These are phyloP conservation scores for Akebia trifoliata DNA, from an alignment of 164 flowering plant species.

Conservation along the genomic window DNA sequence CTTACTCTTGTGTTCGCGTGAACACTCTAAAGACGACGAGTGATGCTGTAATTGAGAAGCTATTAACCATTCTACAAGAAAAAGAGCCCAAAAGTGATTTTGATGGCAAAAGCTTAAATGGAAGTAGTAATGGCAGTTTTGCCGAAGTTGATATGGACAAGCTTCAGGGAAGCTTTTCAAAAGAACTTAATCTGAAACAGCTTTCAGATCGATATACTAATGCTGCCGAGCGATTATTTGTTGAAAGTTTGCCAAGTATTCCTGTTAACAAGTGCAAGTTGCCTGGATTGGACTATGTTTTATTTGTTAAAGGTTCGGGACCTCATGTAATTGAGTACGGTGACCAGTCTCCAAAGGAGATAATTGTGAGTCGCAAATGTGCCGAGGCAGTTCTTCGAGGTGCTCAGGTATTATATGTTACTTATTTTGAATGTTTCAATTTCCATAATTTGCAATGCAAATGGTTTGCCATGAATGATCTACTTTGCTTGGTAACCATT, in stretches of 20 bases:
- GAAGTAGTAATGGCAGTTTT: constrained; percentile 5
- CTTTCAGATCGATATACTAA: constrained; percentile 4
- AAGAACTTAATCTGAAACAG: constrained; percentile 8
- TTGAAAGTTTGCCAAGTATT: constrained; percentile 11
- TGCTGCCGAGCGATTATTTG: constrained; percentile 9
- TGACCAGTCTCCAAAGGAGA: constrained; percentile 64
- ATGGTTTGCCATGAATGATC: neutral
- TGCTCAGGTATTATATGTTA: constrained; percentile 60
- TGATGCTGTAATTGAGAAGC: constrained; percentile 64
- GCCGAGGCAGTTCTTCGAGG: constrained; percentile 99
- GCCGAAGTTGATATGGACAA: constrained; percentile 9
- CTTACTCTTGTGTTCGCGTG: constrained; percentile 89
- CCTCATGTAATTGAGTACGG: constrained; percentile 64
- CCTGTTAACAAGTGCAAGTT: constrained; percentile 56
- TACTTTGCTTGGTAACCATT: too few species aligned
- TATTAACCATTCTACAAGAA: constrained; percentile 30
- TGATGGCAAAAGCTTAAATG: constrained; percentile 2
- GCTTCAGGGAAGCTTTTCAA: constrained; percentile 5
- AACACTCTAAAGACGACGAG: constrained; percentile 66
- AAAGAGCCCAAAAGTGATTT: constrained; percentile 10
- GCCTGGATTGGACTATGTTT: constrained; percentile 78
- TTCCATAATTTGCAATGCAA: neutral
- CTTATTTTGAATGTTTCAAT: neutral
- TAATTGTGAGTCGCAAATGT: constrained; percentile 93
- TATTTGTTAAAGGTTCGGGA: constrained; percentile 82